phyloP scores from a whole-genome alignment of 1,284 basidiomycete species.

The Trametes sp. region DNA sequence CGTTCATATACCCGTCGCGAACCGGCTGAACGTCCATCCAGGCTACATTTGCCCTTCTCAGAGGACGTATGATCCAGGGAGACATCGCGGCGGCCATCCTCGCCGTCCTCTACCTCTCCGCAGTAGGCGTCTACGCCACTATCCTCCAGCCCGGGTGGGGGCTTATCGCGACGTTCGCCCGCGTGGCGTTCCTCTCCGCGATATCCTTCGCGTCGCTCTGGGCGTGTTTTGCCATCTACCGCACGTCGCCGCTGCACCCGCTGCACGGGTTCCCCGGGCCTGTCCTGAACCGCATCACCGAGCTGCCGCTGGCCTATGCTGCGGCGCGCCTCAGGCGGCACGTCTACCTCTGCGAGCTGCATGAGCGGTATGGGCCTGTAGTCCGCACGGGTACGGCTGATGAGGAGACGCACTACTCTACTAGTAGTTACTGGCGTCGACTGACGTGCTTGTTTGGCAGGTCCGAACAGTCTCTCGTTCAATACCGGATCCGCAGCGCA shows the following conservation, averaged over 20 bases:
- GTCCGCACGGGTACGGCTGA: slow-evolving; percentile 21
- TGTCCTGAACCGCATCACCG: slow-evolving; percentile 32
- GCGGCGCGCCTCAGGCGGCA: slow-evolving; percentile 32
- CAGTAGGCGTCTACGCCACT: neutral
- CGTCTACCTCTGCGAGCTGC: slow-evolving; percentile 28
- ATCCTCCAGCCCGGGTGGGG: neutral
- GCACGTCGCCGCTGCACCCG: slow-evolving; percentile 41
- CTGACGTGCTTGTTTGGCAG: neutral
- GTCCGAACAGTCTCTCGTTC: slow-evolving; percentile 2
- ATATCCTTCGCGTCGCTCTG: neutral
- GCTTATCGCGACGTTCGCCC: neutral
- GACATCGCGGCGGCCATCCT: neutral
- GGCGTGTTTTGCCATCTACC: slow-evolving; percentile 34
- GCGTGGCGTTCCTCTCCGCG: neutral
- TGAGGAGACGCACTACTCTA: too few relatives aligned
- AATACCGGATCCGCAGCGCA: neutral
- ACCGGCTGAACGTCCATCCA: too few relatives aligned
- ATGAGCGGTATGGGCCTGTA: slow-evolving; percentile 34
- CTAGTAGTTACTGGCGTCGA: neutral
- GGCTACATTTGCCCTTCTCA: neutral
- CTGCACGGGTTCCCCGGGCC: slow-evolving; percentile 40
- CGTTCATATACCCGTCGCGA: too few relatives aligned
- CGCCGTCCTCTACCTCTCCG: neutral
- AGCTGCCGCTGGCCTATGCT: slow-evolving; percentile 29
- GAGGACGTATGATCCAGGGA: slow-evolving; percentile 3